Evolutionary conservation across 148 eudicot genomes (phyloP), one percentile per base, ranked within the genome.

Genomic region (Dysphania ambrosioides): DNA sequence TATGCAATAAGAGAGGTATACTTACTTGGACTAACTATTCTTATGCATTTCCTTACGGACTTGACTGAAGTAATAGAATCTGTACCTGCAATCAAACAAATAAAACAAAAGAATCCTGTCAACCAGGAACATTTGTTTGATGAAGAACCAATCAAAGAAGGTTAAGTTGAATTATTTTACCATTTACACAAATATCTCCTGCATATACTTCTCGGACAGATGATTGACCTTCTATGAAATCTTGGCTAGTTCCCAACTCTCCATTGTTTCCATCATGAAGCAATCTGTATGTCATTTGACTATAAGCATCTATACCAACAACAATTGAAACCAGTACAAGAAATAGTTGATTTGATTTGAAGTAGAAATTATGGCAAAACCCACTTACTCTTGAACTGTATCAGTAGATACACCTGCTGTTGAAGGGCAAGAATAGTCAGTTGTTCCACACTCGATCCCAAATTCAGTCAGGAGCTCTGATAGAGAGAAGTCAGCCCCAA

Each of bases 21-120:
- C 58, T 87, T 85, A 91, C 97, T 85, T 18, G 98, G 98, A 79
- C 97, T 94, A 34, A 85, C 65, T 10, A 94, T 80, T 76, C 72
- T 82, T 56, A 90, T 83, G 76, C 91, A 81, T 85, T 90, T 84
- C 35, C 90, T 82, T 64, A 87, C 74, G 74, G 97, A 91, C 79
- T 83, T 86, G 62, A 91, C 75, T 40, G 93, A 83, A 78, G 91
- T 81, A 66, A 86, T 78, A 11, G 96, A 70, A 74, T 90, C 88
- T 59, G 87, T 70, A 75, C 86, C 97, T 88, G 87, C 66, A 31
- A 64, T 42, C 44, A 71, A 66, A 68, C 60, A 38, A 61, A 74
- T 51, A 24, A 65, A 66, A 34, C 51, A 3, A 56, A 29, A 9
- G 3, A 8, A 34, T 32, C 40, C 26, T 31, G 41, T 69, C 58